A percentile compares a stretch with the other conserved stretches of the same genome.
Conservation (phyloP, 495 filamentous ascomycete species). For the Penicillium fimorum region DNA sequence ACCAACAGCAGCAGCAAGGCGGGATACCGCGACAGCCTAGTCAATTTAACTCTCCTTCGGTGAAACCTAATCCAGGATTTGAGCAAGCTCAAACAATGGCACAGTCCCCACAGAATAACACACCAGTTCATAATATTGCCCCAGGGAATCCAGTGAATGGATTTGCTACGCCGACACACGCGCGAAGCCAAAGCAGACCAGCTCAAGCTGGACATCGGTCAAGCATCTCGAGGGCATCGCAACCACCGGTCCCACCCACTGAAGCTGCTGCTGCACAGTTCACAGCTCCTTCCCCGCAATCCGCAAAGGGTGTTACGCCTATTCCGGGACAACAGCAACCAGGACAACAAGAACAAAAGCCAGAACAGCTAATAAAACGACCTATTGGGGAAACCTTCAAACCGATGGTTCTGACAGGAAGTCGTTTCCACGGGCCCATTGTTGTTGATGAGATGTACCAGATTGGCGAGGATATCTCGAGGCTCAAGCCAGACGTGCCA, state of each 20-base stretch:
- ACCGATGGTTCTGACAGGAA: conserved; percentile 56
- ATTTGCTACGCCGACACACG: conserved; percentile 41
- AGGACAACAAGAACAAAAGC: conserved; percentile 40
- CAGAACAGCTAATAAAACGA: conserved; percentile 48
- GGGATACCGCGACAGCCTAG: conserved; percentile 33
- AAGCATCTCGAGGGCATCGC: conserved; percentile 41
- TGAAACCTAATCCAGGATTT: conserved; percentile 34
- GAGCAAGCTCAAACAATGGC: conserved; percentile 36
- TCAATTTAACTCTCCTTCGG: conserved; percentile 41
- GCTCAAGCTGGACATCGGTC: conserved; percentile 38
- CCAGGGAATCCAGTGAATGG: conserved; percentile 40
- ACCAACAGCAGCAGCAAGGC: conserved; percentile 48
- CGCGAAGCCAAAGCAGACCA: conserved; percentile 40
- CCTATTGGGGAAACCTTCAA: conserved; percentile 48
- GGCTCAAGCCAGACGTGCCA: conserved; percentile 70
- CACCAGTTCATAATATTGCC: conserved; percentile 34
- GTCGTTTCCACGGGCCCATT: conserved; percentile 63
- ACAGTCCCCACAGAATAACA: conserved; percentile 39
- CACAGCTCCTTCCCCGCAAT: conserved; percentile 34
- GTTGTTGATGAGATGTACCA: conserved; percentile 58
- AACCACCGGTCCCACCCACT: conserved; percentile 32
- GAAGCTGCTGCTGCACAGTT: conserved; percentile 35
- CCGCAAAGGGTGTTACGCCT: conserved; percentile 34
- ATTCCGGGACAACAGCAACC: conserved; percentile 45
- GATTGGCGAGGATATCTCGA: conserved; percentile 60